phyloP scores from a whole-genome alignment of 192 early-diverging fungal species.

The Podila horticola region DNA sequence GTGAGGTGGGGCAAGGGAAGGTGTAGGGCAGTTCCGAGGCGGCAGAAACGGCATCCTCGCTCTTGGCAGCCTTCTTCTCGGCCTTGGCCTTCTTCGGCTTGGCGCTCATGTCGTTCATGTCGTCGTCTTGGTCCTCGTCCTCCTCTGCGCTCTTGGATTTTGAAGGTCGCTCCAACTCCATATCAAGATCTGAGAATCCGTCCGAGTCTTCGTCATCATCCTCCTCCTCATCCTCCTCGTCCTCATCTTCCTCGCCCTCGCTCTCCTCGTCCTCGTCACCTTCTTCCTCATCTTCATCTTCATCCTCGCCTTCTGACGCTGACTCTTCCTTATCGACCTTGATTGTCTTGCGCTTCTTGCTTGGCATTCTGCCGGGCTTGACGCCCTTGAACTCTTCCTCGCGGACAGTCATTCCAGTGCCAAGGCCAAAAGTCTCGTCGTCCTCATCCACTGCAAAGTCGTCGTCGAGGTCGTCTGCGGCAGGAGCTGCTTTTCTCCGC shows the following conservation, averaged over 20 bases:
- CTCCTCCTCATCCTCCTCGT: slow-evolving; percentile 40
- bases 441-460: slow-evolving; percentile 66
- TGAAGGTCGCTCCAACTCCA: slow-evolving; percentile 49
- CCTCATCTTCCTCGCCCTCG: slow-evolving; percentile 19
- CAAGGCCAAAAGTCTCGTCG: slow-evolving; percentile 55
- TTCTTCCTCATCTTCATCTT: slow-evolving; percentile 39
- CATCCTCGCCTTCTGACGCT: slow-evolving; percentile 48
- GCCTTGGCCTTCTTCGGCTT: slow-evolving; percentile 36
- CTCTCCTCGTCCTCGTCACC: slow-evolving; percentile 53
- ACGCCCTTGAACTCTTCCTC: slow-evolving; percentile 48
- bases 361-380: slow-evolving; percentile 49
- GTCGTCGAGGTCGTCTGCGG: slow-evolving; percentile 77
- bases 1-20: slow-evolving; percentile 82
- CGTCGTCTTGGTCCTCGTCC: slow-evolving; percentile 58
- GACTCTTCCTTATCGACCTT: slow-evolving; percentile 47
- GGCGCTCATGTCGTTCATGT: slow-evolving; percentile 57
- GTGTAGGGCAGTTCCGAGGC: slow-evolving; percentile 80
- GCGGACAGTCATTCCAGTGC: slow-evolving; percentile 51
- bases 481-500: slow-evolving; percentile 62
- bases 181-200: slow-evolving; percentile 57
- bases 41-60: slow-evolving; percentile 43
- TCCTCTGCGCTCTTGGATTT: slow-evolving; percentile 17
- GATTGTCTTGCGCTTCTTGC: slow-evolving; percentile 35
- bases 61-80: slow-evolving; percentile 26
- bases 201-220: slow-evolving; percentile 59